Evolutionary conservation across 345 rosid genomes (phyloP).

Genomic region (Eucalyptus marginata): DNA sequence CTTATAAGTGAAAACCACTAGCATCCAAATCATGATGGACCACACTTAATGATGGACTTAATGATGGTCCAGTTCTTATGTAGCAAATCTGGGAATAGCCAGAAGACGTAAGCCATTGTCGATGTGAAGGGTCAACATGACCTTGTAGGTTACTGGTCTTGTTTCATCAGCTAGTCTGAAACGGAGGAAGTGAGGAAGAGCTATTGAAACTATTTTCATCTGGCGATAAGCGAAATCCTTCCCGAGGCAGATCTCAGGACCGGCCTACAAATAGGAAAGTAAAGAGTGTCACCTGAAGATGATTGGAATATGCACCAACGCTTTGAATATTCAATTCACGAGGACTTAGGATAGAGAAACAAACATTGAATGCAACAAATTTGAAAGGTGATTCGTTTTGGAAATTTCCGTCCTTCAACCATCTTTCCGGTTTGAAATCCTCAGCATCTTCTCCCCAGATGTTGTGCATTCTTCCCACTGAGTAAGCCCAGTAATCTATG

Average conservation of each 20-base stretch:
- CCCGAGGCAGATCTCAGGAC: no score
- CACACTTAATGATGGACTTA: no score
- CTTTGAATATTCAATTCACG: not conserved
- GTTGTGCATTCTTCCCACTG: conserved; percentile 70
- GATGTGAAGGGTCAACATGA: no score
- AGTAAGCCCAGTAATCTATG: conserved; percentile 37
- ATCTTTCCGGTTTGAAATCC: conserved; percentile 61
- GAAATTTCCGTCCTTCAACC: conserved; percentile 54
- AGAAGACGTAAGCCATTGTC: no score
- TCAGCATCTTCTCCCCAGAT: conserved; percentile 75
- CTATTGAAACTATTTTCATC: no score
- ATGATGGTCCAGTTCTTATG: no score
- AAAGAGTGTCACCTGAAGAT: not conserved
- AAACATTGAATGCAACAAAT: conserved; percentile 47
- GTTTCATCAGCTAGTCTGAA: no score
- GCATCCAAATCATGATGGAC: not conserved
- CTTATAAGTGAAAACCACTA: not conserved
- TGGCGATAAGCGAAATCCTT: no score
- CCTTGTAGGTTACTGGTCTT: no score
- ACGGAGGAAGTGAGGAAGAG: no score
- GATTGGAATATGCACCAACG: not conserved
- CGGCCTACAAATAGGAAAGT: no score
- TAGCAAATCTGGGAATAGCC: no score
- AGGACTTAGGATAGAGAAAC: not conserved
- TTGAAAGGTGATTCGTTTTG: conserved; percentile 67